Percentiles rank a stretch among this genome's conserved stretches.
Conservation (phyloP, 352 stramenopile genomes). For the Aphanomyces cochlioides region DNA sequence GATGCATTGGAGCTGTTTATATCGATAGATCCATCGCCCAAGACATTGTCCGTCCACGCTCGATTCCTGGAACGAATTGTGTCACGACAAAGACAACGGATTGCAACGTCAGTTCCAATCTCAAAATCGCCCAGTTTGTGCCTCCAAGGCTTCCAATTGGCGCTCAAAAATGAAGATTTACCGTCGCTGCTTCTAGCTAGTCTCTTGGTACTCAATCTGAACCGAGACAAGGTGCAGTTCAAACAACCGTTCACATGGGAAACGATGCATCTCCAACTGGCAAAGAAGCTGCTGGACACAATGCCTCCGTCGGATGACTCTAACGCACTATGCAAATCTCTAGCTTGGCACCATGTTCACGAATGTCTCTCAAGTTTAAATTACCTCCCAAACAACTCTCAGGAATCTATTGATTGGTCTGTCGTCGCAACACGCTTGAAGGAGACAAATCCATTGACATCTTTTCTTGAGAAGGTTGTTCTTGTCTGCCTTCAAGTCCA, state of each 20-base stretch:
- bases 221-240: constrained; percentile 26
- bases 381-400: neutral
- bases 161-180: constrained; percentile 22
- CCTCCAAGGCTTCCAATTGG: constrained; percentile 28
- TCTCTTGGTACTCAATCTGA: constrained; percentile 29
- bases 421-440: neutral
- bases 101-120: neutral
- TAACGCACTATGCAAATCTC: neutral
- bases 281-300: constrained; percentile 25
- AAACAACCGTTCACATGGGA: constrained; percentile 30
- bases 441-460: neutral
- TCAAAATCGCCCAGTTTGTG: constrained; percentile 28
- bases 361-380: constrained; percentile 12
- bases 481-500: constrained; percentile 28
- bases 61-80: constrained; percentile 10
- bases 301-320: neutral
- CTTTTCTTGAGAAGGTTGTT: constrained; percentile 27
- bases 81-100: neutral
- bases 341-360: constrained; percentile 8
- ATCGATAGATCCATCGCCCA: constrained; percentile 7
- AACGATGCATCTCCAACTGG: constrained; percentile 29
- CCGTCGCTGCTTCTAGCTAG: constrained; percentile 20
- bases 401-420: neutral
- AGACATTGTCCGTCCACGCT: constrained; percentile 23
- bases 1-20: constrained; percentile 26